A percentile compares a stretch with the other conserved stretches of the same genome.
These are phyloP conservation scores for Wickerhamomyces kurtzmanii DNA, from an alignment of 805 yeast genomes.

Conservation along the genomic window DNA sequence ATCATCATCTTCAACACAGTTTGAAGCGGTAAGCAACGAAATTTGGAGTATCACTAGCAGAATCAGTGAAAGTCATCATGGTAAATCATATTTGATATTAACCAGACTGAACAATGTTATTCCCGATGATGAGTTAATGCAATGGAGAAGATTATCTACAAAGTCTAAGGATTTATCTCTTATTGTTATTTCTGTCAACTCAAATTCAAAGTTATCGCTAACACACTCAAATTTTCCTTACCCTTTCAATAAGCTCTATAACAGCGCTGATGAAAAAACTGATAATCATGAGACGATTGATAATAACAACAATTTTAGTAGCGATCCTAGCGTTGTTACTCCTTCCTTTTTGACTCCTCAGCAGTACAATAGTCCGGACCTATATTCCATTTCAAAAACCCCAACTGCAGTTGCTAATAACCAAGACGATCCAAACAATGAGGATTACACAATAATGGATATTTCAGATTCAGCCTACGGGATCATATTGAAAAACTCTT, in stretches of 20 bases:
- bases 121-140: slow-evolving; percentile 74
- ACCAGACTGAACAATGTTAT: slow-evolving; percentile 65
- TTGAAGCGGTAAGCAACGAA: slow-evolving; percentile 53
- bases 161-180: slow-evolving; percentile 45
- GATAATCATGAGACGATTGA: slow-evolving; percentile 4
- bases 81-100: slow-evolving; percentile 53
- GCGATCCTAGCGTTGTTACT: too few relatives aligned
- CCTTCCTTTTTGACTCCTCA: slow-evolving; percentile 20
- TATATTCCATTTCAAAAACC: slow-evolving; percentile 9
- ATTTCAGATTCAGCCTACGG: slow-evolving; percentile 44
- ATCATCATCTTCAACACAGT: slow-evolving; percentile 19
- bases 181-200: slow-evolving; percentile 61
- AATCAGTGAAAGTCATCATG: slow-evolving; percentile 31
- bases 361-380: slow-evolving; percentile 15
- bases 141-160: slow-evolving; percentile 67
- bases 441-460: slow-evolving; percentile 32
- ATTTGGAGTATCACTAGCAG: slow-evolving; percentile 52
- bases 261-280: slow-evolving; percentile 8
- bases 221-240: slow-evolving; percentile 20
- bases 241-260: slow-evolving; percentile 23
- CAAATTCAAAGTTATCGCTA: slow-evolving; percentile 37
- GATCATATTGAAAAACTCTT: slow-evolving; percentile 45
- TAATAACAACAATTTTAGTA: slow-evolving; percentile 16
- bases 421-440: slow-evolving; percentile 5
- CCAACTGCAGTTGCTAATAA: slow-evolving; percentile 7